phyloP scores from a whole-genome alignment of 1,139 yeast genomes.

The Sugiyamaella pinicola region DNA sequence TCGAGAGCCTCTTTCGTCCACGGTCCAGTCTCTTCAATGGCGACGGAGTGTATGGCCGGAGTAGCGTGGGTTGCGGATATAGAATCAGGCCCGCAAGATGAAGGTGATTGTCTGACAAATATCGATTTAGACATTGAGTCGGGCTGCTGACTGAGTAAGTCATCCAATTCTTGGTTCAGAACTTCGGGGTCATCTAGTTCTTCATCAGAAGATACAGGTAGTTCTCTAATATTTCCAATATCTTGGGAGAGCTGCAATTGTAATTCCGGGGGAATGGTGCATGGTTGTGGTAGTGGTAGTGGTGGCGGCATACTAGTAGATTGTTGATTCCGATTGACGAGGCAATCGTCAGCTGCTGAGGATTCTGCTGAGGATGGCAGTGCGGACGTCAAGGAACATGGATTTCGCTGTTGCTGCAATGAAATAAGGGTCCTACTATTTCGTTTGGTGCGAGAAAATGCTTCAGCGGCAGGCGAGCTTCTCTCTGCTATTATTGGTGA shows the following conservation, averaged over 20 bases:
- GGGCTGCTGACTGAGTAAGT: background rate
- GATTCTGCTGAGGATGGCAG: background rate
- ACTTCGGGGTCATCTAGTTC: background rate
- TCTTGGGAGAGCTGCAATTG: conserved; percentile 10
- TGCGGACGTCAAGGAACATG: background rate
- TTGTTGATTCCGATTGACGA: no score
- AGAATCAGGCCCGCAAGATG: background rate
- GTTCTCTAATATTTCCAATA: conserved; percentile 6
- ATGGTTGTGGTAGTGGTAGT: background rate
- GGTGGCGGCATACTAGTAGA: no score
- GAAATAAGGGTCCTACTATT: conserved; percentile 11
- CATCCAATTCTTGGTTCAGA: background rate
- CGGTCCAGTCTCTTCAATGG: conserved; percentile 20
- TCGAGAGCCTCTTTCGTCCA: conserved; percentile 28
- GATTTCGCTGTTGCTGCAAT: background rate
- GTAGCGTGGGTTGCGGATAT: background rate
- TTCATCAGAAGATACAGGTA: conserved; percentile 4
- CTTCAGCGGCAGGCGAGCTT: background rate
- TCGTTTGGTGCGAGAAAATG: conserved; percentile 3
- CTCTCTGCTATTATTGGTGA: no score
- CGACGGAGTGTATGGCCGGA: background rate
- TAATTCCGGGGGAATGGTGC: conserved; percentile 1
- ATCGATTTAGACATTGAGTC: background rate
- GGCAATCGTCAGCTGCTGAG: background rate
- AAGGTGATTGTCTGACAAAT: background rate